Base-by-base conservation (phyloP, 192 early-diverging fungal genomes). In the Coemansia sp. region DNA sequence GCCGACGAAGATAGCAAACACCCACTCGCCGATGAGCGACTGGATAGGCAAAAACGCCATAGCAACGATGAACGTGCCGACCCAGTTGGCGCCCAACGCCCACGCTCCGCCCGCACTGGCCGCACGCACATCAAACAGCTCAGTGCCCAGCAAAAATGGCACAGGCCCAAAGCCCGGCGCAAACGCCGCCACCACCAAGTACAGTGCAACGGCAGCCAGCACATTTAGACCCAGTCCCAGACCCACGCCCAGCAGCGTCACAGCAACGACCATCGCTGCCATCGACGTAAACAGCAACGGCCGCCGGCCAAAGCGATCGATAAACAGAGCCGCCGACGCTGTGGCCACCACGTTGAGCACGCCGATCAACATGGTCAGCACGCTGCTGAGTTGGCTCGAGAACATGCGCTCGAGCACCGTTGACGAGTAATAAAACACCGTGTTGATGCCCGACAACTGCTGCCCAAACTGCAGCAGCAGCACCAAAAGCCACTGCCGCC, bases 391-490 rank as follows among this genome's bases (percentile, higher is more conserved):
- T 6, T 83, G 82, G 38, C 82, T 72, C 19, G 89, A 88, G 38
- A 90, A 75, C 51, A 89, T 86, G 29, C 72, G 69, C 10, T 83
- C 81, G 73, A 92, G 85, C 47, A 92, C 90, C 1, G 88, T 84
- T 0, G 89, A 88, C 12, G 91, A 92, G 66, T 93, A 96, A 82
- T 84, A 94, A 29, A 94, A 90, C 7, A 94, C 91, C 0, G 90
- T 92, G 75, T 94, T 97, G 83, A 97, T 94, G 2, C 94, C 94
- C n/a, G 92, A 93, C 50, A 95, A 84, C 75, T 97, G 94, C 72
- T 95, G 93, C 5, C 87, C 82, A 45, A 93, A 69, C 62, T 94
- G 92, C 3, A 95, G 54, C 11, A 89, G 62, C 9, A 93, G 53
- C 7, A 91, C 83, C n/a, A 90, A 80, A 38, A 85, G 49, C 38